phyloP scores from a whole-genome alignment of 108 stramenopile genomes.

The Nitzschia sp. region DNA sequence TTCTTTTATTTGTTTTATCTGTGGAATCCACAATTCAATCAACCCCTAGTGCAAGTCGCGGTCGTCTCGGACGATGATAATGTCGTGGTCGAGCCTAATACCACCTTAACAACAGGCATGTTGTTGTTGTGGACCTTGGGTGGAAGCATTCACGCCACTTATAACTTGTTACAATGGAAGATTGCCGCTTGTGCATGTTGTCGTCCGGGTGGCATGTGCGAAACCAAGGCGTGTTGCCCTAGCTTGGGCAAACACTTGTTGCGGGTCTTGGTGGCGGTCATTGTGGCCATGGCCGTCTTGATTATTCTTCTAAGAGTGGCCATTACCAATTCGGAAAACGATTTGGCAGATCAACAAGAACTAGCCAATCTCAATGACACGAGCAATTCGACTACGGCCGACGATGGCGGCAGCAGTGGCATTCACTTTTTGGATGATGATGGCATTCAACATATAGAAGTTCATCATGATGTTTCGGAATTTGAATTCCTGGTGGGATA shows the following conservation, averaged over 20 bases:
- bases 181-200: conserved; percentile 79
- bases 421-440: conserved; percentile 28
- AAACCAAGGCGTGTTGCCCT: conserved; percentile 36
- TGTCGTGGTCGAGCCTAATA: background rate
- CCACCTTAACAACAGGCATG: conserved; percentile 48
- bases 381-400: background rate
- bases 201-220: conserved; percentile 30
- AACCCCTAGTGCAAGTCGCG: conserved; percentile 13
- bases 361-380: background rate
- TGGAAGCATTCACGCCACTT: conserved; percentile 60
- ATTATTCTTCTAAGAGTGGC: conserved; percentile 61
- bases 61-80: conserved; percentile 1
- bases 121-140: conserved; percentile 79
- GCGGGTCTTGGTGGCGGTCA: conserved; percentile 51
- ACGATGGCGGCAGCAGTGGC: background rate
- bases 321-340: conserved; percentile 11
- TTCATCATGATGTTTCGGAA: conserved; percentile 36
- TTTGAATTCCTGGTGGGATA: conserved; percentile 73
- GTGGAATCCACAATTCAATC: conserved; percentile 40
- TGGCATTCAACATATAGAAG: conserved; percentile 14
- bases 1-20: conserved; percentile 61
- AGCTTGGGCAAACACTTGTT: conserved; percentile 43
- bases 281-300: conserved; percentile 48
- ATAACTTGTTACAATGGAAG: conserved; percentile 76
- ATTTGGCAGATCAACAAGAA: background rate